These are phyloP conservation scores for Acanthochlamys bracteata DNA, from an alignment of 106 monocot genomes.

Conservation along the genomic window DNA sequence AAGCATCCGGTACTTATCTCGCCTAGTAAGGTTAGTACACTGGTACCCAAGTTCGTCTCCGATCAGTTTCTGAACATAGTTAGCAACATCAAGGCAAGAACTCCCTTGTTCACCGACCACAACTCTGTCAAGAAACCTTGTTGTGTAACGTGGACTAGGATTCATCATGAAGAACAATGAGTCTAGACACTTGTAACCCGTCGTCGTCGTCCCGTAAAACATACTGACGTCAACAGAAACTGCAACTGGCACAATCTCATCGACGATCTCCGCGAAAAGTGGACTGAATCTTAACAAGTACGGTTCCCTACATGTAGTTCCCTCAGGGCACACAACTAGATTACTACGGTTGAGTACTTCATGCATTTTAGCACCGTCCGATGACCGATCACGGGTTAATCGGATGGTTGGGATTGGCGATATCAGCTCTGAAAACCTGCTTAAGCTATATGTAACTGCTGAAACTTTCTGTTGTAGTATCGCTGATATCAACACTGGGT, in stretches of 20 bases:
- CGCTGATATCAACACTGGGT: constrained; percentile 30
- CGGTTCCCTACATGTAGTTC: constrained; percentile 57
- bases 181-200: constrained; percentile 41
- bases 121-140: constrained; percentile 19
- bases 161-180: constrained; percentile 59
- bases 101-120: background rate
- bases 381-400: constrained; percentile 19
- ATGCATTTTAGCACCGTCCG: constrained; percentile 22
- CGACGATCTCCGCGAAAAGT: constrained; percentile 38
- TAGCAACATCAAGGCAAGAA: constrained; percentile 16
- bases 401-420: constrained; percentile 45
- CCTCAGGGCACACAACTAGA: constrained; percentile 46
- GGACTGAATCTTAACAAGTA: constrained; percentile 52
- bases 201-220: constrained; percentile 43
- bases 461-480: constrained; percentile 11
- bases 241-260: constrained; percentile 36
- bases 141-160: constrained; percentile 22
- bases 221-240: constrained; percentile 17
- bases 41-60: constrained; percentile 15
- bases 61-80: constrained; percentile 22
- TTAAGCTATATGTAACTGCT: constrained; percentile 42
- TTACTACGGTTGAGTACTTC: constrained; percentile 12
- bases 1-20: constrained; percentile 35
- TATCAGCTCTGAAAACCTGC: constrained; percentile 32
- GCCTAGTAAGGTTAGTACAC: constrained; percentile 29